These are phyloP conservation scores for Ceratocystis ficicola DNA, from an alignment of 2,329 filamentous ascomycete genomes.

Conservation along the genomic window DNA sequence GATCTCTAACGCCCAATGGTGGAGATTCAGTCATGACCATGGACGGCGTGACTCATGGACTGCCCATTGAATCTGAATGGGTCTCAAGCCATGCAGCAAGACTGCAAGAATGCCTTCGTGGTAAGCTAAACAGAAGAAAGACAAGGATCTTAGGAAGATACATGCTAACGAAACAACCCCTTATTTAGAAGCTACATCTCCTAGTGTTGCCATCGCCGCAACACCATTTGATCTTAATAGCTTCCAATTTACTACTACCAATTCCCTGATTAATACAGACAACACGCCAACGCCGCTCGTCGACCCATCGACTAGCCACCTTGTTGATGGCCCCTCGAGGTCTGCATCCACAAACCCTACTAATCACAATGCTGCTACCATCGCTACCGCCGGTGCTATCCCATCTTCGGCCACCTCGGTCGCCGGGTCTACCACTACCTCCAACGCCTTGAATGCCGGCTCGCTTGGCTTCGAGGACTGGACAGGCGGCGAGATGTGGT, in stretches of 20 bases:
- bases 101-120: neutral
- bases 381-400: neutral
- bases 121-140: neutral
- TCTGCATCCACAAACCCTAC: constrained; percentile 7
- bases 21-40: neutral
- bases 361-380: constrained; percentile 9
- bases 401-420: neutral
- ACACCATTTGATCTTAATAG: constrained; percentile 49
- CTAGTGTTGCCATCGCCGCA: constrained; percentile 41
- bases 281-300: neutral
- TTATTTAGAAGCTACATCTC: constrained; percentile 23
- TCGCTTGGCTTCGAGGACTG: constrained; percentile 40
- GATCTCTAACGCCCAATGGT: neutral
- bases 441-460: constrained; percentile 24
- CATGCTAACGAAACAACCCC: neutral
- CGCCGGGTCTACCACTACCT: neutral
- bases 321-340: neutral
- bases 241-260: constrained; percentile 43
- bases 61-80: neutral
- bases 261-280: constrained; percentile 30
- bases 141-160: neutral
- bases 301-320: neutral
- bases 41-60: neutral
- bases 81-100: constrained; percentile 4
- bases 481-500: constrained; percentile 51